Percentiles rank a stretch among this genome's conserved stretches.
Conservation (phyloP, 805 yeast genomes). For the Candida easanensis region DNA sequence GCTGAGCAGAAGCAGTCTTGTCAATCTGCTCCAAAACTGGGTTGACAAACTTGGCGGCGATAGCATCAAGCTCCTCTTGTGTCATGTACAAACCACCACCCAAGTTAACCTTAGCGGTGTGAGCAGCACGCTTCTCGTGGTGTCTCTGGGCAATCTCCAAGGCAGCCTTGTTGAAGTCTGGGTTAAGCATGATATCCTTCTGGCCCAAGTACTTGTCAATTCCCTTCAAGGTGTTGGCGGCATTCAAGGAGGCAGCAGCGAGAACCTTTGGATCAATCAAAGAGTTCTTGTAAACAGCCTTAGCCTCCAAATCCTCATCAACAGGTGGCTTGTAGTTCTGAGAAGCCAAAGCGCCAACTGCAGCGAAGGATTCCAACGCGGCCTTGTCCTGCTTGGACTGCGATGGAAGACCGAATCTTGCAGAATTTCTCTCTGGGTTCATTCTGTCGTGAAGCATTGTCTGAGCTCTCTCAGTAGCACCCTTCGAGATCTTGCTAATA, state of each 20-base stretch:
- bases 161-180: slow-evolving; percentile 68
- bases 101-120: slow-evolving; percentile 58
- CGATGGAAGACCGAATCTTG: slow-evolving; percentile 40
- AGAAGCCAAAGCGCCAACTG: slow-evolving; percentile 55
- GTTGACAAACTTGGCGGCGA: slow-evolving; percentile 76
- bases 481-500: slow-evolving; percentile 48
- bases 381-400: slow-evolving; percentile 39
- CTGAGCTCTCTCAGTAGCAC: slow-evolving; percentile 42
- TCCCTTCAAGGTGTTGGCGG: slow-evolving; percentile 36
- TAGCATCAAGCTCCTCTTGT: slow-evolving; percentile 68
- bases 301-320: slow-evolving; percentile 44
- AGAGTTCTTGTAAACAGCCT: slow-evolving; percentile 29
- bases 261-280: slow-evolving; percentile 43
- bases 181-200: slow-evolving; percentile 40
- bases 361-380: slow-evolving; percentile 46
- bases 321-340: slow-evolving; percentile 39
- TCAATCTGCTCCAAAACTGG: slow-evolving; percentile 80
- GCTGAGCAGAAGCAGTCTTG: slow-evolving; percentile 66
- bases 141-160: slow-evolving; percentile 72
- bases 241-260: slow-evolving; percentile 50
- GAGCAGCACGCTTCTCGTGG: slow-evolving; percentile 50
- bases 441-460: slow-evolving; percentile 29
- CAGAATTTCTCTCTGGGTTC: slow-evolving; percentile 27
- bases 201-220: slow-evolving; percentile 41
- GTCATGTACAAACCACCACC: slow-evolving; percentile 88